Percentiles rank a stretch among this genome's conserved stretches.
phyloP scores from a whole-genome alignment of 306 rosid genomes.

The Gastrolobium villosum region DNA sequence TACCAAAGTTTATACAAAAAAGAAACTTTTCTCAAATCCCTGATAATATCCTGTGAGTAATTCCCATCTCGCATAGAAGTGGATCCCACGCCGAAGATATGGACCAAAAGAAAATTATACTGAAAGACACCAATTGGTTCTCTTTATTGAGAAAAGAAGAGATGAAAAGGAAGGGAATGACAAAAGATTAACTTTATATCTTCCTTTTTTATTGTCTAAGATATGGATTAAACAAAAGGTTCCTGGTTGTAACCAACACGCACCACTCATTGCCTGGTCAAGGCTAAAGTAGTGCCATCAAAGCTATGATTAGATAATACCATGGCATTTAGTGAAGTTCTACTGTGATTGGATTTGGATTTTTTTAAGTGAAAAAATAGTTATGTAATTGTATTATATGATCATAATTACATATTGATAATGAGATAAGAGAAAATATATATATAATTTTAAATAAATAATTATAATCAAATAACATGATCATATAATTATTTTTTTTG shows the following conservation, averaged over 20 bases:
- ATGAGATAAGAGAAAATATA: too few relatives aligned
- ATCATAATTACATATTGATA: too few relatives aligned
- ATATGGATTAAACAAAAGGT: constrained; percentile 32
- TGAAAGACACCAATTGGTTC: constrained; percentile 35
- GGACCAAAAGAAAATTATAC: constrained; percentile 37
- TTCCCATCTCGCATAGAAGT: constrained; percentile 16
- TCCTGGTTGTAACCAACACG: background rate
- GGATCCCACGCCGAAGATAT: constrained; percentile 32
- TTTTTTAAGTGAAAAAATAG: too few relatives aligned
- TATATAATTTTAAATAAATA: too few relatives aligned
- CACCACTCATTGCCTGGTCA: constrained; percentile 39
- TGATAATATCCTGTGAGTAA: background rate
- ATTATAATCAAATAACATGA: too few relatives aligned
- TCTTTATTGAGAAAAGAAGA: constrained; percentile 46
- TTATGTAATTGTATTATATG: too few relatives aligned
- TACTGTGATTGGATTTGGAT: too few relatives aligned
- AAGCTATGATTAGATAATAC: constrained; percentile 1
- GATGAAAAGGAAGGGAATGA: constrained; percentile 20
- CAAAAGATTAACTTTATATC: constrained; percentile 49
- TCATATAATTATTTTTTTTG: too few relatives aligned
- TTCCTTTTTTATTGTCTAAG: constrained; percentile 11
- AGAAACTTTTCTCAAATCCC: background rate
- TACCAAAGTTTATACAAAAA: background rate
- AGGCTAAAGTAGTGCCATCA: background rate
- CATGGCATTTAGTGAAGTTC: background rate